Evolutionary conservation across 129 eudicot genomes (phyloP), one percentile per base, ranked within the genome.

Genomic region (Centrapalus pauciflorus): DNA sequence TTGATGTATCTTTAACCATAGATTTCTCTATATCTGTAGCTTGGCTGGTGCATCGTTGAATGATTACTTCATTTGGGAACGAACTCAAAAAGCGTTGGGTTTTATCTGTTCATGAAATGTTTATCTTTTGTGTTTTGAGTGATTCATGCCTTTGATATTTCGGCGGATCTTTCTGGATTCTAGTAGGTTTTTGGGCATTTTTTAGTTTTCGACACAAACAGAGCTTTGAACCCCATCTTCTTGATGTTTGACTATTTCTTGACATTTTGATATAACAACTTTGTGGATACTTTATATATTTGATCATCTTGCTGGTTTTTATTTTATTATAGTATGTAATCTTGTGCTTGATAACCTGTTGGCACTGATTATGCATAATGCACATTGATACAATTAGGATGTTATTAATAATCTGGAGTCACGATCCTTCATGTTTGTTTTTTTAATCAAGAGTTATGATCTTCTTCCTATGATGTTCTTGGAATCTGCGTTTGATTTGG

Each of bases 231-330:
- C 72, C 76, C 46, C 30, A 66, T 60, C 49, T 56, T 66, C 32
- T 45, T 75, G 79, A 49, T 75, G 63, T 75, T 58, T 68, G 75
- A 67, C 74, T 23, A 50, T 57, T 41, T 27, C 34, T 70, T 63
- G 57, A 64, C 56, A 55, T 28, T 77, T 48, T 64, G 59, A 63
- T 70, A 10, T 61, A 16, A 17, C 5, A 26, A 37, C 10, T 7
- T 48, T 60, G 45, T 66, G 63, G 38, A 49, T 71, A 12, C 20
- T 63, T 45, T 56, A 5, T 74, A 25, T 46, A 11, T 58, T 49
- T 65, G 35, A 33, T 65, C 51, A 61, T 70, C 37, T 58, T 56
- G 40, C 49, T 78, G 21, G 54, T 60, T 27, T 23, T 64, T 73
- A 68, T 2, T 54, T 7, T 35, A 24, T 55, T 68, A 54, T 16